phyloP scores from a whole-genome alignment of 129 eudicot species.

The Mikania micrantha region DNA sequence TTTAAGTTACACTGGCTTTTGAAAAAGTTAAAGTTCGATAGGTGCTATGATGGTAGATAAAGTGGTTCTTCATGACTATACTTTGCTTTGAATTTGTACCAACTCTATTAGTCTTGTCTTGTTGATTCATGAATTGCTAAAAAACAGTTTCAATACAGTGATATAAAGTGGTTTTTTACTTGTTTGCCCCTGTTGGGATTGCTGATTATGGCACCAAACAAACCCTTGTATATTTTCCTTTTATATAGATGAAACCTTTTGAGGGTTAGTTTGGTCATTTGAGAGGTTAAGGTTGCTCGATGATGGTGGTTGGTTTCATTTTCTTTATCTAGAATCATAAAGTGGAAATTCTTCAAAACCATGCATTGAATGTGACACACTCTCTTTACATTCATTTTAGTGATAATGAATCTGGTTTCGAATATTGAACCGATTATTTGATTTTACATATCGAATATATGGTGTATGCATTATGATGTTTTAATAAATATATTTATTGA shows the following conservation, averaged over 20 bases:
- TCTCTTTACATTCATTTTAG: not conserved
- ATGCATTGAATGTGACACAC: constrained; percentile 10
- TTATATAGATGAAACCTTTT: not conserved
- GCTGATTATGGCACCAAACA: not conserved
- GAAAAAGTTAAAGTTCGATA: not conserved
- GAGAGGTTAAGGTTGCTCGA: not conserved
- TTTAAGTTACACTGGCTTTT: not conserved
- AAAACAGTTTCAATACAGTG: not conserved
- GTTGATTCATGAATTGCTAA: not conserved
- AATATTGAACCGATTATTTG: not conserved
- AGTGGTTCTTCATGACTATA: not conserved
- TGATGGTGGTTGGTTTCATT: constrained; percentile 7
- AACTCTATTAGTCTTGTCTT: not conserved
- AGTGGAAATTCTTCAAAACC: too few species aligned
- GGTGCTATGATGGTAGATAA: not conserved
- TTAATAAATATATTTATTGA: too few species aligned
- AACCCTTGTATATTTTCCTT: not conserved
- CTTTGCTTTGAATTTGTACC: not conserved
- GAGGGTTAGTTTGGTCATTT: constrained; percentile 15
- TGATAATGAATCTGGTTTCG: constrained; percentile 3
- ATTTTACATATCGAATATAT: not conserved
- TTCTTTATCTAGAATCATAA: not conserved
- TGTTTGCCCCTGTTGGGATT: not conserved
- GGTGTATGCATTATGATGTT: too few species aligned
- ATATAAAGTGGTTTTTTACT: not conserved